Conservation (phyloP, 1,284 basidiomycete genomes). For the Cerioporus squamosus region DNA sequence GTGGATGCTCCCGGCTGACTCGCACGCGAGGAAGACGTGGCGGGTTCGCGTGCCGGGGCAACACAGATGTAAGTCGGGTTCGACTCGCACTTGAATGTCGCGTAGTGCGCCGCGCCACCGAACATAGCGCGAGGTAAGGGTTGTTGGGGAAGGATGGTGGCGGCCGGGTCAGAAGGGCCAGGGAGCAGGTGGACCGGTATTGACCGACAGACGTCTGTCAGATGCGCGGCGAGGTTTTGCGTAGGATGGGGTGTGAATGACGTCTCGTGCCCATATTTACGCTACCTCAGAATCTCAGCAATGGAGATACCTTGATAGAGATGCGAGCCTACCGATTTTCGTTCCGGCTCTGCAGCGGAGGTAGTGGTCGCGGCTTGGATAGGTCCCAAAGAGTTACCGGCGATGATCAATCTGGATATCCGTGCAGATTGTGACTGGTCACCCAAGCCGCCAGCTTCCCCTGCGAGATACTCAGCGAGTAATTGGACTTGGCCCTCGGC, state of each 20-base stretch:
- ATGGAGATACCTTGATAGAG: background rate
- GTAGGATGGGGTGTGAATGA: slow-evolving; percentile 79
- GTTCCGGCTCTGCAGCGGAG: slow-evolving; percentile 54
- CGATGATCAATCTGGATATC: slow-evolving; percentile 84
- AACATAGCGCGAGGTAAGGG: slow-evolving; percentile 93
- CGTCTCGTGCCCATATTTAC: slow-evolving; percentile 62
- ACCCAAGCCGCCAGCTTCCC: slow-evolving; percentile 75
- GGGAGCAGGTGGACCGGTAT: slow-evolving; percentile 87
- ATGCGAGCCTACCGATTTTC: slow-evolving; percentile 52
- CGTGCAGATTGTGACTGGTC: slow-evolving; percentile 70
- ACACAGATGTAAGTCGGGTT: slow-evolving; percentile 89
- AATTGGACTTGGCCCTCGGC: slow-evolving; percentile 81
- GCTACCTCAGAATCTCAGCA: slow-evolving; percentile 39
- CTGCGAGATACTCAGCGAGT: slow-evolving; percentile 86
- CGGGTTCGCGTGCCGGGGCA: slow-evolving; percentile 33
- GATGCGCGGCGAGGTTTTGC: slow-evolving; percentile 67
- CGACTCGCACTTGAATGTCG: slow-evolving; percentile 80
- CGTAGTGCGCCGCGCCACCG: slow-evolving; percentile 64
- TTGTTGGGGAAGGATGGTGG: slow-evolving; percentile 92
- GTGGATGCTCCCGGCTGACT: slow-evolving; percentile 23
- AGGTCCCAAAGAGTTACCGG: slow-evolving; percentile 82
- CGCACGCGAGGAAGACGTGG: slow-evolving; percentile 22
- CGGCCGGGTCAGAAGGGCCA: slow-evolving; percentile 87
- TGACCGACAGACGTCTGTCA: slow-evolving; percentile 74
- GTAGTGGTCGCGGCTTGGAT: slow-evolving; percentile 32